A percentile compares a stretch with the other conserved stretches of the same genome.
Conservation (phyloP, 2,329 filamentous ascomycete species). For the Ophiostoma fasciatum region DNA sequence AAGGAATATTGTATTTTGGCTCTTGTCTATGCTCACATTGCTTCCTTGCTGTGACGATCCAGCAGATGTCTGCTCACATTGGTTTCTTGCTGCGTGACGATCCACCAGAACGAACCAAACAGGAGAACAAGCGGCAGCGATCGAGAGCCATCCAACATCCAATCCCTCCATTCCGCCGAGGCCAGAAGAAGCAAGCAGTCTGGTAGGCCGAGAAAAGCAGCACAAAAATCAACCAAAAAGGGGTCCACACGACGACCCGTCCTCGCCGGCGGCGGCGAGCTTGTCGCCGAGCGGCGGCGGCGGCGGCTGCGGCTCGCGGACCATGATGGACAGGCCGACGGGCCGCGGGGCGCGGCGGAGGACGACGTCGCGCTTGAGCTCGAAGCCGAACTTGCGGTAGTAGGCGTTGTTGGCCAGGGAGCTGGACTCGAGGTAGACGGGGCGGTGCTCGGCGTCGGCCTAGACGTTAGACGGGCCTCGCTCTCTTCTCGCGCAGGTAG, state of each 20-base stretch:
- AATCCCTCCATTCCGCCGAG: too few species aligned
- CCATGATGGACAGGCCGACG: slow-evolving; percentile 65
- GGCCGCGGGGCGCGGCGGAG: slow-evolving; percentile 42
- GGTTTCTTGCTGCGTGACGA: too few species aligned
- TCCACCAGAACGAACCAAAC: too few species aligned
- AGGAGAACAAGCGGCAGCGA: too few species aligned
- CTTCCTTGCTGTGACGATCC: too few species aligned
- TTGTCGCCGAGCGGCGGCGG: slow-evolving; percentile 15
- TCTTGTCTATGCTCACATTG: neutral
- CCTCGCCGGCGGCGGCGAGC: neutral
- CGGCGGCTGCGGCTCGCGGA: slow-evolving; percentile 47
- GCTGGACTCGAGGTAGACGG: slow-evolving; percentile 69
- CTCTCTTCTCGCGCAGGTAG: slow-evolving; percentile 11
- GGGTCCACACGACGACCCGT: neutral
- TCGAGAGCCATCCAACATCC: too few species aligned
- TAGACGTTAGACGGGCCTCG: slow-evolving; percentile 14
- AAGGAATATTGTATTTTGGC: too few species aligned
- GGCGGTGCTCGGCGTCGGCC: slow-evolving; percentile 52
- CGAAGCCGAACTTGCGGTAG: slow-evolving; percentile 64
- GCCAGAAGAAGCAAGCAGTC: neutral
- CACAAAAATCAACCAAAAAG: neutral
- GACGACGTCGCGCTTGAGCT: slow-evolving; percentile 45
- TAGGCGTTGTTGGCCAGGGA: slow-evolving; percentile 52
- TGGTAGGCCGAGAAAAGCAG: neutral
- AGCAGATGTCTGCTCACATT: too few species aligned